Evolutionary conservation across 805 yeast species (phyloP), one percentile per base, ranked within the genome.

Genomic region (Cyberlindnera maritima): DNA sequence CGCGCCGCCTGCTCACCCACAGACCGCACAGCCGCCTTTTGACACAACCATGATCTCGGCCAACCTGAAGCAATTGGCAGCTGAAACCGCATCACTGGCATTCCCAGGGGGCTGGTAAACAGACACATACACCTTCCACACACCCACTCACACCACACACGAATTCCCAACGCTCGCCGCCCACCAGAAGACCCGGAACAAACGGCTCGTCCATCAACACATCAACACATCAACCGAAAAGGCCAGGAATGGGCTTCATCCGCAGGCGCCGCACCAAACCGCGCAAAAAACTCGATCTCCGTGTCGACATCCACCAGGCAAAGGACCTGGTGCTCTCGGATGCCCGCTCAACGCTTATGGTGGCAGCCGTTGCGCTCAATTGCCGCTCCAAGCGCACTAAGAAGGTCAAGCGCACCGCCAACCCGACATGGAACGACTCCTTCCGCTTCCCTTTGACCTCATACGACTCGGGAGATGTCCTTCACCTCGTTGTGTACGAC

Each of bases 401-500:
- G 33, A 57, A 54, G 44, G 41, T 46, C 21, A 61, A 54, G 44
- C 39, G 49, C 3, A 56, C 63, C 0, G 58, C 58, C 3, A 54
- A 49, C 38, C 65, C 65, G 1, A 42, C 19, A 4, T 61, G 63
- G 63, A 52, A 58, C 29, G 28, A 49, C 15, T 37, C 58, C 5
- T 36, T 51, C 11, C 46, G 47, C 13, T 31, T 61, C 29, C 46
- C 50, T 11, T 37, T 61, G 34, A 34, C 40, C 0, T 36, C 42
- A 1, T 37, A 41, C 8, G 44, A 45, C 2, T 15, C 48, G 8
- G 43, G 52, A 10, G 55, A 54, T 18, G 47, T 51, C 7, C 14
- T 61, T 1, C 60, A 56, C 21, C 42, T 61, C 14, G 62, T 58
- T 0, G 55, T 61, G 2, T 59, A 55, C 28, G 65, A 61, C 38